Evolutionary conservation across 768 basidiomycete genomes (phyloP), one percentile per base, ranked within the genome.

Genomic region (Tulasnella sp.): DNA sequence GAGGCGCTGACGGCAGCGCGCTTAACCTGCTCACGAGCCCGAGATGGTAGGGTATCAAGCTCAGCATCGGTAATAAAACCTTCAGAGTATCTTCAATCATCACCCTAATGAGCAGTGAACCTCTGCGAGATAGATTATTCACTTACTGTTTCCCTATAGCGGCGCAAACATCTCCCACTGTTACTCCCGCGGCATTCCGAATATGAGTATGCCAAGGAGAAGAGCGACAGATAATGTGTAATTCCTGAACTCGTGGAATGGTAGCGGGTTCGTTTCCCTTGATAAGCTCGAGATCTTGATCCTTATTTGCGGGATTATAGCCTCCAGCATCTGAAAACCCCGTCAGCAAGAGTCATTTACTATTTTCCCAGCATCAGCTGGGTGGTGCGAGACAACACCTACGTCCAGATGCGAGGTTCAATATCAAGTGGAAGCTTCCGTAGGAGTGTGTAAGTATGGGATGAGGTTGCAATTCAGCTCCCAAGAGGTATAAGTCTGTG

Each of bases 401-500:
- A 73, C 69, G 41, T 75, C 84, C 86, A 20, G 73, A 78, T 5
- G 74, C 67, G 3, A 89, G 65, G 59, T 82, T 80, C 68, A 88
- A 84, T 41, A 79, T 71, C 13, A 89, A 74, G 55, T 77, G 77
- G 64, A 83, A 81, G 10, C 59, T 60, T 5, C 47, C 55, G 55
- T 67, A 61, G 24, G 68, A 65, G 57, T 73, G 72, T 32, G 70
- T 69, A 10, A 90, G 72, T 61, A 87, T 78, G 3, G 86, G 86
- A 58, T 90, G 72, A 28, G 89, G 61, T 59, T 83, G 75, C 2
- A 89, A 70, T 19, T 79, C 75, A 4, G 76, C 73, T 37, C 74
- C 71, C 49, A 90, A 74, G 3, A 89, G 73, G 63, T 86, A 90
- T 12, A 90, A 71, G 60, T 89, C 86, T 0, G 83, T 86, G 60